Evolutionary conservation across 2,329 filamentous ascomycete genomes (phyloP), one percentile per base, ranked within the genome.

Genomic region (Lachnellula suecica): DNA sequence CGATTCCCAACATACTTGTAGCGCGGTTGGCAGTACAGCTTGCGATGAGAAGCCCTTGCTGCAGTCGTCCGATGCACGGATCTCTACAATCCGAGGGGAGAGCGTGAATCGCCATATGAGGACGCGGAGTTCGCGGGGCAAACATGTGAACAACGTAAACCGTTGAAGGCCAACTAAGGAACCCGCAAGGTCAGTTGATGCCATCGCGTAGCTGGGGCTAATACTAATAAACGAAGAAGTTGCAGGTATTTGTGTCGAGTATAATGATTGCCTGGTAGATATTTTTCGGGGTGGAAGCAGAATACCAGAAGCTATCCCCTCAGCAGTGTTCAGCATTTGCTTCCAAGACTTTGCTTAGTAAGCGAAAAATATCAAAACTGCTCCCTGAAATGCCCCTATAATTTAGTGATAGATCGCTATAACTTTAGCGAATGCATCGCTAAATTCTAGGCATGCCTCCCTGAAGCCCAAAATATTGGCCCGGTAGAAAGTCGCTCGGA

Each of bases 41-140:
- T 41, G 40, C 9, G 43, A 44, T 17, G 43, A 54, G 47, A 47
- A 47, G 24, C 35, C 44, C 2, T 11, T 25, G 27, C 8, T 31
- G 25, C 27, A 38, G 25, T 15, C 27, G 9, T 38, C 9, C 34
- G 47, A 50, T 29, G 40, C 15, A 20, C 44, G 47, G 27, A 54
- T 19, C 24, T 49, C 44, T 4, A 54, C 44, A 27, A 52, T 31
- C 11, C 52, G 35, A 11, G 47, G 44, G n/a, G 44, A 31, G 19
- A 57, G 31, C 29, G 27, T 57, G 22, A 54, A 34, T 19, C 38
- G 35, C 54, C 52, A 57, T 45, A 54, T 54, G 4, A 41, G 51
- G 23, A 37, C 20, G 17, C 54, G 54, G 19, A 57, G 42, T 40
- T 57, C 54, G n/a, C 23, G 38, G 6, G 54, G 54, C n/a, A 57